Conservation (phyloP, 306 rosid species). For the Vigna angularis region DNA sequence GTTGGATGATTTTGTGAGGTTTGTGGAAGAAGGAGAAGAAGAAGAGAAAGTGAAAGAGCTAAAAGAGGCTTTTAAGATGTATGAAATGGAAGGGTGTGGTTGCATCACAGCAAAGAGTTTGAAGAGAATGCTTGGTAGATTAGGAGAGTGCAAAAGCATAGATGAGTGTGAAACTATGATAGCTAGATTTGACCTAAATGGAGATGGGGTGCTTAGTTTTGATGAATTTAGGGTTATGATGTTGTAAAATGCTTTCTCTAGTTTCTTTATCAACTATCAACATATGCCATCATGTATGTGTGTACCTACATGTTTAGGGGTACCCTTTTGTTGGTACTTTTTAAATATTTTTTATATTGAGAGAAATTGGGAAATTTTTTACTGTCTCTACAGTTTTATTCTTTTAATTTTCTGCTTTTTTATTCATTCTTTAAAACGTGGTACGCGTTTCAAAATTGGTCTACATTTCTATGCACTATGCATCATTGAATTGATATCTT, state of each 20-base stretch:
- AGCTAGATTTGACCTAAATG: slow-evolving; percentile 66
- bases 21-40: slow-evolving; percentile 68
- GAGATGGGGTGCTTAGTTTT: slow-evolving; percentile 77
- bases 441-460: too few species aligned
- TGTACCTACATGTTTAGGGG: neutral
- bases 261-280: too few species aligned
- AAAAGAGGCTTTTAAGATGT: slow-evolving; percentile 76
- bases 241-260: slow-evolving; percentile 33
- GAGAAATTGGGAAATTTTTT: too few species aligned
- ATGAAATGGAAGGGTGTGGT: slow-evolving; percentile 69
- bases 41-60: slow-evolving; percentile 67
- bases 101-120: slow-evolving; percentile 73
- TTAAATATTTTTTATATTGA: too few species aligned
- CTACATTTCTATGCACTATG: too few species aligned
- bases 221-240: slow-evolving; percentile 83
- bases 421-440: too few species aligned
- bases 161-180: slow-evolving; percentile 68
- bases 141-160: slow-evolving; percentile 64
- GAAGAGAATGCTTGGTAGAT: slow-evolving; percentile 60
- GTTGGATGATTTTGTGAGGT: slow-evolving; percentile 65
- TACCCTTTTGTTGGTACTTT: neutral
- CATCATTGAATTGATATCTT: too few species aligned
- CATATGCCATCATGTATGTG: neutral
- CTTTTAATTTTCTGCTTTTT: too few species aligned
- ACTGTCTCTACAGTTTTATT: too few species aligned